Conservation (phyloP, 306 rosid genomes). For the Rosa lucieae region DNA sequence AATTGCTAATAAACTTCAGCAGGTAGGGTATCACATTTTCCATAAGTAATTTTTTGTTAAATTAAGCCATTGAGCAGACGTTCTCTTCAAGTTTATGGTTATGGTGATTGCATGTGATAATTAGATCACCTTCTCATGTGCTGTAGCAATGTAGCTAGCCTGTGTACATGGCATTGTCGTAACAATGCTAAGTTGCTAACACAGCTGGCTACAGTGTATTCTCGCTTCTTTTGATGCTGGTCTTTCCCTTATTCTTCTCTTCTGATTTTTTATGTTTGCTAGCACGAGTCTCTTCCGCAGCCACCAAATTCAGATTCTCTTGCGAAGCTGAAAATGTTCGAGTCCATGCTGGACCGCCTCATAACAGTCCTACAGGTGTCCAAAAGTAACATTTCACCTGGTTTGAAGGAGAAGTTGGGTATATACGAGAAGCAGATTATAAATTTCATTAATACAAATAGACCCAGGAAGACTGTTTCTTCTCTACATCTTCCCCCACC, state of each 20-base stretch:
- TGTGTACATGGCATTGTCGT: not conserved
- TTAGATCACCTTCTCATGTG: not conserved
- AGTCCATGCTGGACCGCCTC: conserved; percentile 45
- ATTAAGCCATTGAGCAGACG: conserved; percentile 2
- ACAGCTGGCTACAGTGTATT: not conserved
- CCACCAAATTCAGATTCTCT: conserved; percentile 53
- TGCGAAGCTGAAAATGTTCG: conserved; percentile 47
- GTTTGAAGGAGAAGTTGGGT: conserved; percentile 48
- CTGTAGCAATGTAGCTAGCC: not conserved
- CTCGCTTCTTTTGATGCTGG: not conserved
- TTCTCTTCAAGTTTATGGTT: conserved; percentile 1
- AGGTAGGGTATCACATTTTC: conserved; percentile 44
- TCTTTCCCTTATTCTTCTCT: conserved; percentile 11
- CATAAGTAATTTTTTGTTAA: conserved; percentile 5
- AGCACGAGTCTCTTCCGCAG: conserved; percentile 58
- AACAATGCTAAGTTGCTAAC: not conserved
- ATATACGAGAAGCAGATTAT: conserved; percentile 54
- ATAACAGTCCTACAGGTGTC: conserved; percentile 43
- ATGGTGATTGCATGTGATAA: conserved; percentile 12
- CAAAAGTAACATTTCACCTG: conserved; percentile 32
- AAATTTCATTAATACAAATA: conserved; percentile 30
- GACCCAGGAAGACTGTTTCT: conserved; percentile 46
- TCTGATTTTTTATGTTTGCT: conserved; percentile 22
- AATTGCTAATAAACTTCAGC: conserved; percentile 52
- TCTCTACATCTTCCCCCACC: conserved; percentile 49